Base-by-base conservation (phyloP, 139 green algal species). In the Diplosphaera chodatii region DNA sequence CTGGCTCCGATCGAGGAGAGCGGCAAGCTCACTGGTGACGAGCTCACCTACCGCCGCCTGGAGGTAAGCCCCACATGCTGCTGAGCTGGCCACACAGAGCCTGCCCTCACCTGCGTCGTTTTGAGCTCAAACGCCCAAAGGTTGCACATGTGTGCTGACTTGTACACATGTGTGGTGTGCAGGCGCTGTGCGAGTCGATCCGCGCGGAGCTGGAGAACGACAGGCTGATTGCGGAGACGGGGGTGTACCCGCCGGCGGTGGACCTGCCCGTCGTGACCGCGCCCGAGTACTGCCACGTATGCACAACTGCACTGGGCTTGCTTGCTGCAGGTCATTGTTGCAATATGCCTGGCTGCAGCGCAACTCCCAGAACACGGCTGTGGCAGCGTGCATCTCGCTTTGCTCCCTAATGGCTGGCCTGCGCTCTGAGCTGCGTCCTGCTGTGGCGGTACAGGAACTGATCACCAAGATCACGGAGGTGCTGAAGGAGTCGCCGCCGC, bases 131-230 rank as follows among this genome's bases (percentile, higher is more conserved):
- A n/a, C n/a, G n/a, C n/a, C n/a, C n/a, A n/a, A n/a, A n/a, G n/a
- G n/a, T n/a, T n/a, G n/a, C n/a, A n/a, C n/a, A n/a, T n/a, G n/a
- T n/a, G n/a, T n/a, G n/a, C n/a, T n/a, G n/a, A n/a, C n/a, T n/a
- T n/a, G n/a, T n/a, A n/a, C n/a, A 48, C 37, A 48, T 48, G 10
- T 59, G 16, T 18, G 37, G 77, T 25, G 27, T 87, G 71, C 72
- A 83, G 73, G 76, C 84, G 33, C 75, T 88, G 62, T 78, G 78
- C 68, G 33, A 68, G 32, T 74, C 78, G 32, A 77, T 88, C 56
- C 73, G 74, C 63, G 70, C 70, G 20, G 83, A 88, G 80, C 68
- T 88, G 55, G 28, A 76, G 25, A 71, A 74, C 15, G 83, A 88
- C 62, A 74, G 81, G 22, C 34, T 69, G 25, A 85, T 88, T 62